Evolutionary conservation across 495 filamentous ascomycete genomes (phyloP), one percentile per base, ranked within the genome.

Genomic region (Aspergillus affinis): DNA sequence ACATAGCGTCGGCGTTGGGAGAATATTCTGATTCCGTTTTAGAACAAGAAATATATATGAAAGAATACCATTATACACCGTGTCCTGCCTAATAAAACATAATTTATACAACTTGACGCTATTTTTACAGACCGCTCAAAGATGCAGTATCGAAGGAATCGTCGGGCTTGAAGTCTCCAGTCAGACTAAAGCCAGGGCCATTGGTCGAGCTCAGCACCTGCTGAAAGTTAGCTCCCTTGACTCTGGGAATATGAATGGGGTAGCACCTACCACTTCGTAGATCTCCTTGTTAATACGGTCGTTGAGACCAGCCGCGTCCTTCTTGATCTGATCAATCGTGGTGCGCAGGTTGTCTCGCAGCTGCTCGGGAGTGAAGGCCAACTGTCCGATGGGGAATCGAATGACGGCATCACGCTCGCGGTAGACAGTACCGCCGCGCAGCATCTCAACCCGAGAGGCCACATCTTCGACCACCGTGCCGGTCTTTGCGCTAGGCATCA

Each of bases 401-500:
- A 98, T 84, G 47, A 95, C 89, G 36, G 91, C 95, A 62, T 87
- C 69, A 63, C 86, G 84, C 75, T 98, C 94, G 65, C 91, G 84
- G 74, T 96, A 98, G 56, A 91, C 86, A 46, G 87, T 88, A 66
- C 86, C 90, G 48, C 93, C 93, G 5, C 90, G 83, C 74, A 97
- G 81, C 54, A 90, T 89, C 58, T 83, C 84, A 55, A 97, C 88
- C 17, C 86, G 78, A 4, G 75, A 60, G 46, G 80, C 82, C 5
- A 95, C 82, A 74, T 94, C 87, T 70, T 82, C 89, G 12, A 94
- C 91, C 54, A 98, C 86, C 3, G 94, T 97, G 55, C 90, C 92
- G 21, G 81, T 82, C 81, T 96, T 98, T 53, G 78, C 73, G 69
- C 84, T 94, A 20, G 94, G 94, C 95, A 98, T 97, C 69, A 98